Evolutionary conservation across 352 stramenopile genomes (phyloP), one percentile per base, ranked within the genome.

Genomic region (Globisporangium nodosum): DNA sequence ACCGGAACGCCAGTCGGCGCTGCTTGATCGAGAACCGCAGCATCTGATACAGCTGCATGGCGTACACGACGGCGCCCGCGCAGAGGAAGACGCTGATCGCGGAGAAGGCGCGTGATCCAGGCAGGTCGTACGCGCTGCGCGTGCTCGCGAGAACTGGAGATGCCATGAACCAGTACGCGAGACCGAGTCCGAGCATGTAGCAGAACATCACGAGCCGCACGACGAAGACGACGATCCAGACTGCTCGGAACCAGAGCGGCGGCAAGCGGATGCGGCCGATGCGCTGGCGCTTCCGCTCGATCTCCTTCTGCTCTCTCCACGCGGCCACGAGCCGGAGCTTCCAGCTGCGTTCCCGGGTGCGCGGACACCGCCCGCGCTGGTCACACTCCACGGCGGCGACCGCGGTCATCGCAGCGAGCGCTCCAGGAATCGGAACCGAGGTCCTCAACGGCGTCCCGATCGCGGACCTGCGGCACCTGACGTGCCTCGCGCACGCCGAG

Each of bases 131-230:
- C 16, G 45, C 45, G 5, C n/a, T 54, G 45, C 46, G 54, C 1
- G 46, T 60, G 33, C 37, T 54, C 35, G 16, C 46, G n/a, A 60
- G 33, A 2, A 60, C 20, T 21, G 42, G 51, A 37, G 56, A 58
- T 21, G 51, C 37, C 24, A 63, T 58, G 56, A 50, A 52, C 49
- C 33, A 63, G 42, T 63, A 46, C 9, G 35, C 35, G 12, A 54
- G 9, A 33, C 54, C 51, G n/a, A 60, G 43, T 12, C 11, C 54
- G 3, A n/a, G 16, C 18, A 59, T 21, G 54, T 54, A 54, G 33
- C 37, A 49, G 46, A 60, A 27, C 11, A 60, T 5, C 16, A 20
- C 33, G 13, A 47, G 12, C 45, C 46, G 45, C 45, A 54, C 27
- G 13, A 39, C 16, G 21, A 60, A 60, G 46, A 60, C 15, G 31